These are phyloP conservation scores for Metarhizium anisopliae DNA, from an alignment of 2,329 filamentous ascomycete species.

Conservation along the genomic window DNA sequence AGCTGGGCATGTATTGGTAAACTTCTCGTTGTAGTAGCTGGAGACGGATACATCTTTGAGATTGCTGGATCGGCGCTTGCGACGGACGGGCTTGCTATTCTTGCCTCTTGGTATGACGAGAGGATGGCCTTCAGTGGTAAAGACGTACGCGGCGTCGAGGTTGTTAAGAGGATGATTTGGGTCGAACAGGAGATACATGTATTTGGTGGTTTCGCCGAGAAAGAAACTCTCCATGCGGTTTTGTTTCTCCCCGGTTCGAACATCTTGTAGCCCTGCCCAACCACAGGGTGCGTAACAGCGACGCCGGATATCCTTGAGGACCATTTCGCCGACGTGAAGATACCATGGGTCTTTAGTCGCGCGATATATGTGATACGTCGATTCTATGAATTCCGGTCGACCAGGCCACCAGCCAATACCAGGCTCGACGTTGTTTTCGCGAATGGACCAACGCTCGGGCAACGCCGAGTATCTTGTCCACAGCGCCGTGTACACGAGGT, in stretches of 20 bases:
- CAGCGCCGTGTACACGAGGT: conserved; percentile 81
- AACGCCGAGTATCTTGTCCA: conserved; percentile 94
- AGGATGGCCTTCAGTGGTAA: conserved; percentile 93
- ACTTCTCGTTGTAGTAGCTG: conserved; percentile 32
- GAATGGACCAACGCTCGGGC: conserved; percentile 88
- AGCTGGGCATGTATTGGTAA: conserved; percentile 56
- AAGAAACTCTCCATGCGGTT: conserved; percentile 99
- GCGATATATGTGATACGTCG: conserved; percentile 89
- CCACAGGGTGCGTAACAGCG: conserved; percentile 87
- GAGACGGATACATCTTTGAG: conserved; percentile 15
- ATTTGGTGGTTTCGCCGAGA: conserved; percentile 91
- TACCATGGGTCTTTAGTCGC: conserved; percentile 96
- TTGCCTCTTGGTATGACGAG: conserved; percentile 61
- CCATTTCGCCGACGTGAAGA: conserved; percentile 92
- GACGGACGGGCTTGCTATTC: conserved; percentile 5
- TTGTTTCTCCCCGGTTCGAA: conserved; percentile 72
- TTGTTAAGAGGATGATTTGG: conserved; percentile 78
- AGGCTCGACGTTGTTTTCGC: conserved; percentile 73
- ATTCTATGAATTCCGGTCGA: conserved; percentile 93
- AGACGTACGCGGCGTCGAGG: conserved; percentile 80
- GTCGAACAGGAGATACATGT: conserved; percentile 87
- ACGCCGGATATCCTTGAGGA: conserved; percentile 74
- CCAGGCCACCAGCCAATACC: conserved; percentile 93
- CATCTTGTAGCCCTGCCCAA: conserved; percentile 83
- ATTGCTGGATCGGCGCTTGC: conserved; percentile 1